Base-by-base conservation (phyloP, 495 filamentous ascomycete genomes). In the Jackrogersella multiformis region DNA sequence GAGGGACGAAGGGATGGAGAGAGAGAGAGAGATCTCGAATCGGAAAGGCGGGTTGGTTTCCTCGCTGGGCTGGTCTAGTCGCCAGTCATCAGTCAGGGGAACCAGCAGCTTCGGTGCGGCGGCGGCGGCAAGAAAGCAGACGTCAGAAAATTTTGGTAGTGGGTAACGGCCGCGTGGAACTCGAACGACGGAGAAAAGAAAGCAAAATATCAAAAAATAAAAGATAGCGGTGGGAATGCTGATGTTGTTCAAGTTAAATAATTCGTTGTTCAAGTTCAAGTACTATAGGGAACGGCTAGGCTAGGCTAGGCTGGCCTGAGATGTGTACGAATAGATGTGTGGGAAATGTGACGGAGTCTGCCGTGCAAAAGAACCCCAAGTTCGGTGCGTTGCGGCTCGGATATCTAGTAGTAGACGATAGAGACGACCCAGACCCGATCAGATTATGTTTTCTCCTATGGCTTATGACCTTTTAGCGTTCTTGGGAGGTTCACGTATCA, bases 301-400 rank as follows among this genome's bases (percentile, higher is more conserved):
- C 15, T 15, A 21, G 45, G 44, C 15, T 13, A 20, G 4, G 45
- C 16, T 36, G 48, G 46, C 26, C 36, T 51, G 18, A 53, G 10
- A 55, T 62, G 59, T 62, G 59, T 62, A 62, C 49, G 59, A 55
- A 39, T 55, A 62, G 39, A 55, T 30, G 44, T 16, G 21, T 26
- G 42, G 34, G 13, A 28, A 38, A 38, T 44, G 48, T 2, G 4
- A 41, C n/a, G 54, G 36, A 28, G 12, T 61, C n/a, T 56, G 10
- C 26, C 41, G 13, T 61, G 41, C 24, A 51, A n/a, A 38, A 23
- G 15, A n/a, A 38, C 26, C 8, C 2, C 2, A 5, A 32, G 44
- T 30, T 45, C 8, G 41, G n/a, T 42, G 34, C 41, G 41, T 48
- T 12, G 41, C 12, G 30, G 24, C 21, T 39, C 28, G 32, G 41